Base-by-base conservation (phyloP, 305 asterid species). In the Fraxinus sp. region DNA sequence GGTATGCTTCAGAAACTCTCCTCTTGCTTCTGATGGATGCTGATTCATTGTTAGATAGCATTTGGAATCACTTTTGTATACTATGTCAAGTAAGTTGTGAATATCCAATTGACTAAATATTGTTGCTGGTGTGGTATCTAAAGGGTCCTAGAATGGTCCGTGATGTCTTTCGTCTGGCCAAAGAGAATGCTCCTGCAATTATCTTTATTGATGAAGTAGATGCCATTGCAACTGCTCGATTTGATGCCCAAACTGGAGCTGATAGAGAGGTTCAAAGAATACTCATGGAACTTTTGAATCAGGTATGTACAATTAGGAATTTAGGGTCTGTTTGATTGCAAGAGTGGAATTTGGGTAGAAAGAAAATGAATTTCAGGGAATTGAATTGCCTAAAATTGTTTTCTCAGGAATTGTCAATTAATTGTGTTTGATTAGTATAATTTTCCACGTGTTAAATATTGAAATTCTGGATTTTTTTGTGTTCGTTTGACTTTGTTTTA, bases 121-220 rank as follows among this genome's bases (percentile, higher is more conserved):
- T 30, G 28, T 57, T 41, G 18, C 41, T 73, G 59, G 24, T 80
- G 30, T 35, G 26, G 35, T 64, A 81, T 84, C 36, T 78, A 70
- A 82, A 94, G 97, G 98, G 98, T 37, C 97, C 98, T 0, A 82
- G 97, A 41, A 93, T 93, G 98, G 97, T 94, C 32, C 94, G 97
- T 76, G 98, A 94, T 87, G 96, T 94, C 41, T 94, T 92, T 79
- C 93, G 95, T 14, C 94, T 94, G 44, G 96, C 98, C 78, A 91
- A 93, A 89, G 97, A 94, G 84, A 93, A 93, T 79, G 95, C 97
- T 8, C 97, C 97, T 77, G 94, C 98, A 33, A 94, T 94, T 76
- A 88, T 94, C 79, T 94, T 94, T 86, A 91, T 94, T 74, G 97
- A 94, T 81, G 98, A 94, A 87, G 97, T 93, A 18, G 97, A 94